Percentiles rank a stretch among this genome's conserved stretches.
Conservation (phyloP, 352 stramenopile genomes). For the Globisporangium perplexum region DNA sequence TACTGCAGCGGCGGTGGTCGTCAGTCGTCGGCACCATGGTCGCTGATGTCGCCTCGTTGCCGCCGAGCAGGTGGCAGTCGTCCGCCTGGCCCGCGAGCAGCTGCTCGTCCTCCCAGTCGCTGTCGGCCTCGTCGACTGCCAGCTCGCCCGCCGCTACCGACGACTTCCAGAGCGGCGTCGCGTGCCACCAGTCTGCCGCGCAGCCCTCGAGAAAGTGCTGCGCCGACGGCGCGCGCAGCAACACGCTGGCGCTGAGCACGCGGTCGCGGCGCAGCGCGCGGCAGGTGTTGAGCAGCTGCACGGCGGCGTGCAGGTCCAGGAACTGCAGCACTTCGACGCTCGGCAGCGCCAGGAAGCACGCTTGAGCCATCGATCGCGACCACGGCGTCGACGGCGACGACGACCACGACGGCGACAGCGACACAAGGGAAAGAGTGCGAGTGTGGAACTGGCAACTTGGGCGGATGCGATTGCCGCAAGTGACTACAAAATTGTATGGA, state of each 20-base stretch:
- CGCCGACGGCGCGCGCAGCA: conserved; percentile 39
- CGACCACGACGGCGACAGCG: neutral
- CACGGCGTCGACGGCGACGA: neutral
- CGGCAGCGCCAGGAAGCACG: conserved; percentile 33
- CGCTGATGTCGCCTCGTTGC: neutral
- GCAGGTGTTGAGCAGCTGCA: conserved; percentile 42
- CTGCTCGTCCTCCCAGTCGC: conserved; percentile 45
- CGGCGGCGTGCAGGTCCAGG: conserved; percentile 34
- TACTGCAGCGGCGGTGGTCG: neutral
- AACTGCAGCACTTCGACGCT: conserved; percentile 37
- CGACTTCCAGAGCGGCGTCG: conserved; percentile 34
- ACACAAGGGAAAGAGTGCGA: neutral
- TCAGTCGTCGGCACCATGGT: neutral
- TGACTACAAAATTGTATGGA: too few species aligned
- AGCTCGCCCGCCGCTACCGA: conserved; percentile 16
- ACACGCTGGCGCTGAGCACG: conserved; percentile 32
- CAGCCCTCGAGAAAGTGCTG: conserved; percentile 53
- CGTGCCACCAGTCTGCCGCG: conserved; percentile 48
- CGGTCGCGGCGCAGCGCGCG: conserved; percentile 30
- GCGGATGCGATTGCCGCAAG: too few species aligned
- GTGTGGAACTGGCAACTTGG: neutral
- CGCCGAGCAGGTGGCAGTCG: conserved; percentile 30
- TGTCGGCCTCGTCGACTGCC: conserved; percentile 24
- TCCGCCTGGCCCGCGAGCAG: conserved; percentile 17
- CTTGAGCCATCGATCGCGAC: conserved; percentile 3